Percentiles rank a stretch among this genome's conserved stretches.
Conservation (phyloP, 2,329 filamentous ascomycete species). For the Aspergillus pseudotamarii region DNA sequence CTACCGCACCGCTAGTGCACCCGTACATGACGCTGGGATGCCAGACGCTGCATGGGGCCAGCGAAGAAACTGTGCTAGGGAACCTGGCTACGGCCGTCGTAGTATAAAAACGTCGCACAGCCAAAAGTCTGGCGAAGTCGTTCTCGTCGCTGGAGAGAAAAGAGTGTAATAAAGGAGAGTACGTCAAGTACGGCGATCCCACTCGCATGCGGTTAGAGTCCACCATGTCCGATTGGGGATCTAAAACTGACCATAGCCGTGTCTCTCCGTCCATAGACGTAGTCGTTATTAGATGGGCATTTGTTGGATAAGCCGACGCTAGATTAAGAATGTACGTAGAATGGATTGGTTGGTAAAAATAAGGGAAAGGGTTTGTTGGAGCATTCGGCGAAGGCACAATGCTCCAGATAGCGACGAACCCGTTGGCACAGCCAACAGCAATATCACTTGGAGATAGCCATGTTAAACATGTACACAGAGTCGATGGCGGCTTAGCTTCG, state of each 20-base stretch:
- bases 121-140: constrained; percentile 52
- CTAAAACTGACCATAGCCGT: constrained; percentile 57
- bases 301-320: constrained; percentile 55
- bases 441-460: constrained; percentile 61
- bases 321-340: constrained; percentile 43
- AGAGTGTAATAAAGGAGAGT: constrained; percentile 58
- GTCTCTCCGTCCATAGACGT: constrained; percentile 59
- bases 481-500: constrained; percentile 51
- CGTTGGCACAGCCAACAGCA: constrained; percentile 59
- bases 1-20: constrained; percentile 54
- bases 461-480: constrained; percentile 58
- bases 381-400: constrained; percentile 29
- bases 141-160: constrained; percentile 60
- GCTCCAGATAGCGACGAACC: constrained; percentile 59
- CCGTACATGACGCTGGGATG: constrained; percentile 60
- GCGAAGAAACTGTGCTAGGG: constrained; percentile 36
- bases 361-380: constrained; percentile 30
- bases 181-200: constrained; percentile 52
- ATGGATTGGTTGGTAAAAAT: constrained; percentile 41
- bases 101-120: constrained; percentile 57
- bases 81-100: constrained; percentile 53
- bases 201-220: constrained; percentile 54
- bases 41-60: constrained; percentile 41
- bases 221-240: constrained; percentile 48
- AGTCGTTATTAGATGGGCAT: constrained; percentile 56